These are phyloP conservation scores for Whalleya microplaca DNA, from an alignment of 2,329 filamentous ascomycete species.

Conservation along the genomic window DNA sequence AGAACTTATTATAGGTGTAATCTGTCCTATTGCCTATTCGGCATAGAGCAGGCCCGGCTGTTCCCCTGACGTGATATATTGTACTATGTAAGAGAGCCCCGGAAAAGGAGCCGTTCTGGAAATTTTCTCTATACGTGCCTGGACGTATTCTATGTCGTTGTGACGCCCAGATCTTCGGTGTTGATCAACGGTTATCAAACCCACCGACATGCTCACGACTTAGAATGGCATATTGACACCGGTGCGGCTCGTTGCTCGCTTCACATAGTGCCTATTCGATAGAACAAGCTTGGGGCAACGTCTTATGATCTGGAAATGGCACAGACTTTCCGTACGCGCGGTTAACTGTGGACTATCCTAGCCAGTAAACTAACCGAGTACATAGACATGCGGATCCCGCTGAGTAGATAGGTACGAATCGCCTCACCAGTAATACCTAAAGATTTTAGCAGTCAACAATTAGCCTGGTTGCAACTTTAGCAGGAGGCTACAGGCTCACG, in stretches of 20 bases:
- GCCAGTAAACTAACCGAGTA: background rate
- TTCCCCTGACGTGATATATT: background rate
- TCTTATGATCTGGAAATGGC: background rate
- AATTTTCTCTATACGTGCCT: background rate
- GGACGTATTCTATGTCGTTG: background rate
- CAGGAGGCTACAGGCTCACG: constrained; percentile 13
- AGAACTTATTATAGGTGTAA: background rate
- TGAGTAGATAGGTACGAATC: background rate
- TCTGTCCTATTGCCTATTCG: background rate
- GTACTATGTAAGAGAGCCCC: too few species aligned
- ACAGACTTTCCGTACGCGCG: background rate
- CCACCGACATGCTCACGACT: background rate
- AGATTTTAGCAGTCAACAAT: background rate
- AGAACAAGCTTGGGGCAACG: background rate
- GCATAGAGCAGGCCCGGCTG: background rate
- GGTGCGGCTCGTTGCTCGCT: background rate
- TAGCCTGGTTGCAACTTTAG: constrained; percentile 9
- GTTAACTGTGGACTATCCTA: background rate
- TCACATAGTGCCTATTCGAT: background rate
- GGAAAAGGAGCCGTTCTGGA: background rate
- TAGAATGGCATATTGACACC: background rate
- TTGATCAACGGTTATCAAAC: background rate
- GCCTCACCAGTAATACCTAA: background rate
- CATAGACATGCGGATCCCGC: background rate
- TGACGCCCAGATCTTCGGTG: background rate